phyloP scores from a whole-genome alignment of 2,329 filamentous ascomycete species.

The Coleophoma eucalyptorum region DNA sequence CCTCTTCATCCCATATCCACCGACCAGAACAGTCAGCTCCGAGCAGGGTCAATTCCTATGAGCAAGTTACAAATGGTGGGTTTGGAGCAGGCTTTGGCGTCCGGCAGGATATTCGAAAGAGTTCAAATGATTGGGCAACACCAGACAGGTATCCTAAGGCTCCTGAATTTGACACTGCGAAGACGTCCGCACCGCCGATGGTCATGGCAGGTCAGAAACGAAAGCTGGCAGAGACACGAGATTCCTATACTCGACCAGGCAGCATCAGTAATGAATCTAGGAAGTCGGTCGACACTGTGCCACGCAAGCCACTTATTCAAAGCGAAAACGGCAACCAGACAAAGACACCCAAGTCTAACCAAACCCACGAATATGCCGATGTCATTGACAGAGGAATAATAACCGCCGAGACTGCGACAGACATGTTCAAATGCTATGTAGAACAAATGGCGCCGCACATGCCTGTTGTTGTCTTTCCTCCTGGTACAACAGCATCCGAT shows the following conservation, averaged over 20 bases:
- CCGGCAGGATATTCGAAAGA: conserved; percentile 15
- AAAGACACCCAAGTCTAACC: conserved; percentile 5
- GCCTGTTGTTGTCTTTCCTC: conserved; percentile 58
- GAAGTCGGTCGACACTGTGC: conserved; percentile 2
- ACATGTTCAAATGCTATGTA: conserved; percentile 55
- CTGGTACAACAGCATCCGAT: conserved; percentile 47
- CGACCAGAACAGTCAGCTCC: not conserved
- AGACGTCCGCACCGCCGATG: conserved; percentile 23
- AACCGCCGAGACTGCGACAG: conserved; percentile 48
- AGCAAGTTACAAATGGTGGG: conserved; percentile 27
- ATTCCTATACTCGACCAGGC: conserved; percentile 4
- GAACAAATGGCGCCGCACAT: conserved; percentile 57
- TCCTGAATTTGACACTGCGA: conserved; percentile 18
- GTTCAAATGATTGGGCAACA: conserved; percentile 16
- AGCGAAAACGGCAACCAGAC: not conserved
- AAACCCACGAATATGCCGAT: conserved; percentile 30
- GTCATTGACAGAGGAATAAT: conserved; percentile 56
- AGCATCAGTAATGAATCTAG: not conserved
- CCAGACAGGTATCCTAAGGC: conserved; percentile 16
- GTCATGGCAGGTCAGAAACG: conserved; percentile 29
- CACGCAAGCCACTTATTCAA: not conserved
- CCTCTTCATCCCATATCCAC: conserved; percentile 4
- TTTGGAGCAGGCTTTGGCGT: conserved; percentile 17
- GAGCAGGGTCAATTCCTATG: conserved; percentile 19
- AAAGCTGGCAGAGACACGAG: conserved; percentile 22